Percentiles rank a stretch among this genome's conserved stretches.
phyloP scores from a whole-genome alignment of 192 early-diverging fungal genomes.

The Podochytrium sp. region DNA sequence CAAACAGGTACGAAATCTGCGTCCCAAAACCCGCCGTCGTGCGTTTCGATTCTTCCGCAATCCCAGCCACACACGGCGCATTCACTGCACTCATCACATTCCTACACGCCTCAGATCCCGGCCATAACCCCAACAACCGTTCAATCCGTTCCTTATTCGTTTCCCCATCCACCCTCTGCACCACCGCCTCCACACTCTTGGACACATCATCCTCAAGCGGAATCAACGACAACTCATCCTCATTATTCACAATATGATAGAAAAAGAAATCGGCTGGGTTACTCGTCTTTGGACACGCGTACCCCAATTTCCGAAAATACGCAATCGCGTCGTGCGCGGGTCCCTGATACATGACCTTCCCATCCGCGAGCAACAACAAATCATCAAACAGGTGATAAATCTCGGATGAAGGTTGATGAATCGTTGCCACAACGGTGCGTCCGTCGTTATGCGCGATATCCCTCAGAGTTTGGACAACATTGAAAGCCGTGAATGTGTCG shows the following conservation, averaged over 20 bases:
- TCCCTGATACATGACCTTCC: slow-evolving; percentile 73
- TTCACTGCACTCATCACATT: slow-evolving; percentile 28
- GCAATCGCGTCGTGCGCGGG: slow-evolving; percentile 42
- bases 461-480: slow-evolving; percentile 51
- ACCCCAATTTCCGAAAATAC: slow-evolving; percentile 51
- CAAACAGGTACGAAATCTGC: slow-evolving; percentile 52
- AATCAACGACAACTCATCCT: slow-evolving; percentile 25
- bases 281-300: slow-evolving; percentile 52
- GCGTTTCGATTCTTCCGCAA: slow-evolving; percentile 18
- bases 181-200: not conserved
- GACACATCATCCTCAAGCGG: not conserved
- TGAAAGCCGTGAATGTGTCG: slow-evolving; percentile 59
- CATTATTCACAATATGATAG: slow-evolving; percentile 56
- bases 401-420: slow-evolving; percentile 60
- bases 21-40: slow-evolving; percentile 14
- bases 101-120: slow-evolving; percentile 30
- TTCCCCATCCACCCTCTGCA: slow-evolving; percentile 22
- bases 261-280: slow-evolving; percentile 67
- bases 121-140: slow-evolving; percentile 47
- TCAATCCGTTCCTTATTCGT: slow-evolving; percentile 28
- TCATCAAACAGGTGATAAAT: slow-evolving; percentile 72
- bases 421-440: slow-evolving; percentile 41
- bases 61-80: slow-evolving; percentile 36
- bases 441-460: slow-evolving; percentile 42
- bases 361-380: slow-evolving; percentile 67